A percentile compares a stretch with the other conserved stretches of the same genome.
Conservation (phyloP, 139 green algal species). For the Microglena sp. region DNA sequence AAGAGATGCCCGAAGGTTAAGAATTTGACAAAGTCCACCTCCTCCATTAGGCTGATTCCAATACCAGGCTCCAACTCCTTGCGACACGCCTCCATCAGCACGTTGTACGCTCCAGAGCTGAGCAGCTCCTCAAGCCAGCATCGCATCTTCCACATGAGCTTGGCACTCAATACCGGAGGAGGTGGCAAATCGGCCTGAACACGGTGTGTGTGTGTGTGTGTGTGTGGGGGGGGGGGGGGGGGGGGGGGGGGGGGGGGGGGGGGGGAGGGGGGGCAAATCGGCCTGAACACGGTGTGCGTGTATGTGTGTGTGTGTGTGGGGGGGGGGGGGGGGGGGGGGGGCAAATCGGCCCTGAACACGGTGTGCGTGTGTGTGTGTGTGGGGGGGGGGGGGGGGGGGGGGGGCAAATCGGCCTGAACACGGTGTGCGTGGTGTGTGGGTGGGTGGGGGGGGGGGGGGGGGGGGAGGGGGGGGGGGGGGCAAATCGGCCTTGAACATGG, state of each 20-base stretch:
- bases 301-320: neutral
- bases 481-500: neutral
- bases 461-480: no score
- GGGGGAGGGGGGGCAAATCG: no score
- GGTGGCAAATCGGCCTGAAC: neutral
- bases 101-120: constrained; percentile 46
- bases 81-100: constrained; percentile 23
- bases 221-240: neutral
- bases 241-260: no score
- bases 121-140: constrained; percentile 38
- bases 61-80: constrained; percentile 44
- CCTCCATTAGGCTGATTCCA: constrained; percentile 35
- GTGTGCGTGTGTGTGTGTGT: neutral
- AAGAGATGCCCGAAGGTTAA: no score
- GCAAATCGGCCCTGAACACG: neutral
- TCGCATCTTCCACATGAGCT: constrained; percentile 26
- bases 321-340: no score
- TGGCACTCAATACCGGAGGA: neutral
- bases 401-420: no score
- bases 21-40: no score
- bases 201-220: neutral
- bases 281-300: neutral
- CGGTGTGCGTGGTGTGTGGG: neutral
- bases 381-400: no score
- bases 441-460: neutral